A percentile compares a stretch with the other conserved stretches of the same genome.
These are phyloP conservation scores for Dittrichia graveolens DNA, from an alignment of 129 eudicot species.

Conservation along the genomic window DNA sequence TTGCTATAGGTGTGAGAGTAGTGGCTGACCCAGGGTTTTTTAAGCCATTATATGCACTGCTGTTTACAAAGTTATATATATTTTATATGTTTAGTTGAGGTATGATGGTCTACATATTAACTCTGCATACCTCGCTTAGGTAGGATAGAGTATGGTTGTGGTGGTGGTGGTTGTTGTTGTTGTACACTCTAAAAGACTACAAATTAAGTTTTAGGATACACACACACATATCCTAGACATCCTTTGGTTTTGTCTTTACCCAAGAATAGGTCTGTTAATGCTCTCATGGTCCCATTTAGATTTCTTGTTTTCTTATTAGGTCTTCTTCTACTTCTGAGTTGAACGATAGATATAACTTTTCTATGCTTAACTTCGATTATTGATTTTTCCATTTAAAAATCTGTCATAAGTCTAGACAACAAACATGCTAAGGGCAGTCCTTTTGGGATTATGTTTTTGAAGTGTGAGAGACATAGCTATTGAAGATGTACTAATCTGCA, in stretches of 20 bases:
- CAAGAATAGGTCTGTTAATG: background rate
- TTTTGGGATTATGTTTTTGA: background rate
- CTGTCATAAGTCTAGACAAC: background rate
- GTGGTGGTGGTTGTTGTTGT: too few species aligned
- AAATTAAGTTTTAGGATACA: background rate
- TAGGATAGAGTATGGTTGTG: too few species aligned
- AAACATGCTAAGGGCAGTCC: constrained; percentile 9
- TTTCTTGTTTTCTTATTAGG: background rate
- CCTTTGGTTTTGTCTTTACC: background rate
- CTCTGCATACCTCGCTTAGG: too few species aligned
- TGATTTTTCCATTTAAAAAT: background rate
- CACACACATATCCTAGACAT: too few species aligned
- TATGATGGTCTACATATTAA: too few species aligned
- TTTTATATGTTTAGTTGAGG: too few species aligned
- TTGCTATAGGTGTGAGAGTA: background rate
- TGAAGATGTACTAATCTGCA: background rate
- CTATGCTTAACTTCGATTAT: background rate
- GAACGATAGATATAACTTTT: background rate
- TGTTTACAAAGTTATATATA: background rate
- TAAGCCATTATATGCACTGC: background rate
- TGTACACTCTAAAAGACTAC: too few species aligned
- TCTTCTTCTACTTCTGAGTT: background rate
- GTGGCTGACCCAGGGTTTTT: background rate
- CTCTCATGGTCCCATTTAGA: background rate
- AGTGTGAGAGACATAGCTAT: background rate